phyloP scores from a whole-genome alignment of 2,329 filamentous ascomycete species.

The Penicillium sp. region DNA sequence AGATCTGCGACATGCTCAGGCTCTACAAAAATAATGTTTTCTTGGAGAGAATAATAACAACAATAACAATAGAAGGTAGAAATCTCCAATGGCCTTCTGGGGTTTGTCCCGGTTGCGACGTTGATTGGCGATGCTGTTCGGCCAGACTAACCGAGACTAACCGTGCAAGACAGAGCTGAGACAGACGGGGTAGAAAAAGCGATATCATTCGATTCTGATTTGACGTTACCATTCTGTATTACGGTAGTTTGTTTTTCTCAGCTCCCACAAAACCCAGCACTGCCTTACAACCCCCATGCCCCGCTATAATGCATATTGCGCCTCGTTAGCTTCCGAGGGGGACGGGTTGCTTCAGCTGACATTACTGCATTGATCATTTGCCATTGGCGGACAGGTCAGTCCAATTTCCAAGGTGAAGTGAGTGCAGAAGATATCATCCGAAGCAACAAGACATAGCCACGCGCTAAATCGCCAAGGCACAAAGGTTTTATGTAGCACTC shows the following conservation, averaged over 20 bases:
- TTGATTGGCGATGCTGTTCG: constrained; percentile 18
- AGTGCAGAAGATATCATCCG: neutral
- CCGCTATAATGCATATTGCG: neutral
- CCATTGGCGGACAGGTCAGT: neutral
- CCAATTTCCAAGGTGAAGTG: neutral
- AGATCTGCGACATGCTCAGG: constrained; percentile 3
- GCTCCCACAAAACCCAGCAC: constrained; percentile 3
- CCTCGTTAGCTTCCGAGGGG: neutral
- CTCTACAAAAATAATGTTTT: neutral
- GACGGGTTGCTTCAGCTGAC: neutral
- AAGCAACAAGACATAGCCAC: neutral
- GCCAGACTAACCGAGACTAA: constrained; percentile 13
- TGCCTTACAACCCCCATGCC: neutral
- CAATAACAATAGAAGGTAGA: neutral
- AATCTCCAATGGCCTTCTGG: neutral
- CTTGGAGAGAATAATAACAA: neutral
- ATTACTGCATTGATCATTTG: neutral
- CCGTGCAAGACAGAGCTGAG: constrained; percentile 10
- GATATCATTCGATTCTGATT: constrained; percentile 6
- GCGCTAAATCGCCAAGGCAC: neutral
- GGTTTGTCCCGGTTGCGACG: neutral
- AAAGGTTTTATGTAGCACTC: neutral
- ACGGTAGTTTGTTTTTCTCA: constrained; percentile 2
- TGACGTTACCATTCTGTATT: neutral
- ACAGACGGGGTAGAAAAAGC: neutral